Percentiles rank a stretch among this genome's conserved stretches.
Evolutionary conservation across 192 early-diverging fungal species (phyloP).

Genomic region (Coemansia sp.): DNA sequence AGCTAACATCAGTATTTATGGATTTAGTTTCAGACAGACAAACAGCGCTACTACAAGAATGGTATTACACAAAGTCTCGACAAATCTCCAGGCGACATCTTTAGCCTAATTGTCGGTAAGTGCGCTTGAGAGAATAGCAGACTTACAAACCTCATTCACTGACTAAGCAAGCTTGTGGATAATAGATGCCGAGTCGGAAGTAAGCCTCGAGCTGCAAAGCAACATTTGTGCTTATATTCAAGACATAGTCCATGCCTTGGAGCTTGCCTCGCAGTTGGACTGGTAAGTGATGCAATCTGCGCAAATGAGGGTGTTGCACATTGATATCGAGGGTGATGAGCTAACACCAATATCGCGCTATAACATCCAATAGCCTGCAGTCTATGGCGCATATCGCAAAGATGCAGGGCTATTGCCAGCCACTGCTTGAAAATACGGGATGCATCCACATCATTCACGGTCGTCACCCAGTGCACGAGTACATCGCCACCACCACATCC

Average conservation of each 20-base stretch:
- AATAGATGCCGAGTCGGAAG: conserved; percentile 82
- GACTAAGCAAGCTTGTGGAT: background rate
- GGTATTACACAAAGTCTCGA: conserved; percentile 65
- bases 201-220: conserved; percentile 73
- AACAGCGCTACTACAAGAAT: conserved; percentile 51
- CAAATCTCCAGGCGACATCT: conserved; percentile 80
- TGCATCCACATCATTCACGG: conserved; percentile 37
- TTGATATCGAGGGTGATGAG: too few relatives aligned
- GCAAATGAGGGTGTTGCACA: background rate
- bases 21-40: conserved; percentile 49
- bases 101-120: conserved; percentile 76
- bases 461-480: conserved; percentile 45
- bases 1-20: background rate
- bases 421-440: conserved; percentile 3
- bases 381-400: conserved; percentile 22
- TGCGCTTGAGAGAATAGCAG: background rate
- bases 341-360: too few relatives aligned
- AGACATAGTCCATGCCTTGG: conserved; percentile 62
- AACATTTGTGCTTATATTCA: conserved; percentile 62
- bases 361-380: conserved; percentile 31
- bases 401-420: conserved; percentile 25
- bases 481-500: conserved; percentile 63
- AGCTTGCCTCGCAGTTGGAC: conserved; percentile 41
- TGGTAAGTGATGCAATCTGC: conserved; percentile 55
- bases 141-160: too few relatives aligned